Conservation (phyloP, 208 protist species). For the Leishmania major region DNA sequence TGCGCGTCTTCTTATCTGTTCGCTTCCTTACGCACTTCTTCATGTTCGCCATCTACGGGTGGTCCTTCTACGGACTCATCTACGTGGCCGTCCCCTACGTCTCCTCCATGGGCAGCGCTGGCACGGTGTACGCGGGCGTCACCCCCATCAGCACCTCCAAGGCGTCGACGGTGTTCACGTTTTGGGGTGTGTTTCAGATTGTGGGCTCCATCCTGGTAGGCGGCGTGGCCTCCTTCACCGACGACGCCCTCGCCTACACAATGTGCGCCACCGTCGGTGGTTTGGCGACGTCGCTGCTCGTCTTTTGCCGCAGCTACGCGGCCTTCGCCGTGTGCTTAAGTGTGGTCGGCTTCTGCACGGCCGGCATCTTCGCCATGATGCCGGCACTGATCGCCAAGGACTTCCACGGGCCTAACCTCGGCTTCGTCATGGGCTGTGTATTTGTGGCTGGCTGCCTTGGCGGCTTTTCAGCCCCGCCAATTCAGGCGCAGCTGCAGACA, state of each 20-base stretch:
- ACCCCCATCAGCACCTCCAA: constrained; percentile 51
- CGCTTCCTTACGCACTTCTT: constrained; percentile 79
- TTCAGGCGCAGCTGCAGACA: constrained; percentile 69
- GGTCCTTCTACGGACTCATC: constrained; percentile 84
- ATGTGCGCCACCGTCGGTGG: constrained; percentile 53
- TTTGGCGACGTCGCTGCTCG: constrained; percentile 41
- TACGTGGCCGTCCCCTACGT: constrained; percentile 76
- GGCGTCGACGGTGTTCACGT: constrained; percentile 74
- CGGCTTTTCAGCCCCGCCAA: constrained; percentile 74
- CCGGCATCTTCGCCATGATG: constrained; percentile 85
- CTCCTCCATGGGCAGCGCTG: constrained; percentile 70
- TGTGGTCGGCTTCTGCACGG: constrained; percentile 81
- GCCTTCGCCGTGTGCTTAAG: constrained; percentile 58
- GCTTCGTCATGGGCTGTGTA: constrained; percentile 76
- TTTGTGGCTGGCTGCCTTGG: constrained; percentile 76
- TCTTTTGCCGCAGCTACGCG: constrained; percentile 71
- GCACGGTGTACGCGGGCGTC: constrained; percentile 68
- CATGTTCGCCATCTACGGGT: constrained; percentile 79
- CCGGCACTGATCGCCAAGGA: constrained; percentile 64
- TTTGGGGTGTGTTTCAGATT: constrained; percentile 81
- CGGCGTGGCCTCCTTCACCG: constrained; percentile 53
- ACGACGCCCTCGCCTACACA: constrained; percentile 66
- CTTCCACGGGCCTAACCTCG: constrained; percentile 81
- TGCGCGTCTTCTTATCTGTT: constrained; percentile 49
- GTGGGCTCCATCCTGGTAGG: constrained; percentile 70